These are phyloP conservation scores for Suillus subluteus DNA, from an alignment of 768 basidiomycete genomes.

Conservation along the genomic window DNA sequence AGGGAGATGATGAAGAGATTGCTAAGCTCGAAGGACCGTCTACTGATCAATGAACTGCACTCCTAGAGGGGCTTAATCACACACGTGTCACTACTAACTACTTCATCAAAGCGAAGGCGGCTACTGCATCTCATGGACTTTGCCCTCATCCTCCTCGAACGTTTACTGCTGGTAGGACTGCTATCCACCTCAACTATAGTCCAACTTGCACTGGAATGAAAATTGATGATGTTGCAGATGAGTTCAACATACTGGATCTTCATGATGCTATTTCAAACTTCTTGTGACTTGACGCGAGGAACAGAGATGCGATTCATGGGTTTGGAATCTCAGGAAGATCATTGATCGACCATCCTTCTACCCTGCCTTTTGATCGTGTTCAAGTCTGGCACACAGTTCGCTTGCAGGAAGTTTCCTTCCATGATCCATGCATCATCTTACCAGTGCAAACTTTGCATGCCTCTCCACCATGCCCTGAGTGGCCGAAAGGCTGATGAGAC, in stretches of 20 bases:
- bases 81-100: too few species aligned
- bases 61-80: too few species aligned
- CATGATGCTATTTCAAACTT: not conserved
- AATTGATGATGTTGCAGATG: not conserved
- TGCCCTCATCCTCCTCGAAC: not conserved
- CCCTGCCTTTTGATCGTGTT: not conserved
- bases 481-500: constrained; percentile 26
- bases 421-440: not conserved
- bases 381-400: not conserved
- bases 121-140: too few species aligned
- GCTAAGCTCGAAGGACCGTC: too few species aligned
- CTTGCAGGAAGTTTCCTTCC: not conserved
- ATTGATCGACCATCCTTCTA: not conserved
- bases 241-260: not conserved
- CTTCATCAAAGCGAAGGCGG: too few species aligned
- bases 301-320: not conserved
- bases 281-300: not conserved
- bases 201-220: not conserved
- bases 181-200: not conserved
- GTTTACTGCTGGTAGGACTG: not conserved
- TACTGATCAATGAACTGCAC: too few species aligned
- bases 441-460: constrained; percentile 28
- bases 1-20: too few species aligned
- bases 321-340: not conserved
- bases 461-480: constrained; percentile 21